Conservation (phyloP, 2,329 filamentous ascomycete genomes). For the Pseudogymnoascus sp. region DNA sequence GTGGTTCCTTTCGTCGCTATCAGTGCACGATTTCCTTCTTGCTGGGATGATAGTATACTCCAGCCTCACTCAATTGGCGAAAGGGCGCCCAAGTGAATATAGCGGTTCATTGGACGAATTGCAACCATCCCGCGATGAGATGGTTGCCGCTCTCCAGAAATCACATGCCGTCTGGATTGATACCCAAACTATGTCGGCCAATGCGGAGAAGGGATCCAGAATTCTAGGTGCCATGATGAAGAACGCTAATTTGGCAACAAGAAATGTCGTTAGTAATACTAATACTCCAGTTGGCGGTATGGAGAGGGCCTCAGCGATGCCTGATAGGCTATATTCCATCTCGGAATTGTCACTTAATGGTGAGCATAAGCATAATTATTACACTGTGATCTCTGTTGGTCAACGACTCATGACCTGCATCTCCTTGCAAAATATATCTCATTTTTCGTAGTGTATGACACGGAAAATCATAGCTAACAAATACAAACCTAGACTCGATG, state of each 20-base stretch:
- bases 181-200: not conserved
- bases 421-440: not conserved
- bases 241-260: slow-evolving; percentile 14
- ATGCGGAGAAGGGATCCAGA: slow-evolving; percentile 17
- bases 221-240: slow-evolving; percentile 19
- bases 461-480: not conserved
- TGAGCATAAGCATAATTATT: not conserved
- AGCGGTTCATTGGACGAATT: not conserved
- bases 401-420: not conserved
- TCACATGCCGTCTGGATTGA: slow-evolving; percentile 18
- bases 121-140: not conserved
- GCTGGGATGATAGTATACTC: slow-evolving; percentile 55
- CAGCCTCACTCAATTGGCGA: slow-evolving; percentile 15
- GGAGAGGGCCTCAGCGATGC: not conserved
- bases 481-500: not conserved
- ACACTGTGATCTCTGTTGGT: no score
- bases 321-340: not conserved
- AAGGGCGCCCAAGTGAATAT: not conserved
- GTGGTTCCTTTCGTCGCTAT: slow-evolving; percentile 52
- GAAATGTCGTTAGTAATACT: not conserved
- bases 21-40: slow-evolving; percentile 54
- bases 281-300: not conserved
- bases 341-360: slow-evolving; percentile 13
- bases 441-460: not conserved
- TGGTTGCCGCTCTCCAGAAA: slow-evolving; percentile 17